phyloP scores from a whole-genome alignment of 2,329 filamentous ascomycete genomes.

The Epichloe brachyelytri region DNA sequence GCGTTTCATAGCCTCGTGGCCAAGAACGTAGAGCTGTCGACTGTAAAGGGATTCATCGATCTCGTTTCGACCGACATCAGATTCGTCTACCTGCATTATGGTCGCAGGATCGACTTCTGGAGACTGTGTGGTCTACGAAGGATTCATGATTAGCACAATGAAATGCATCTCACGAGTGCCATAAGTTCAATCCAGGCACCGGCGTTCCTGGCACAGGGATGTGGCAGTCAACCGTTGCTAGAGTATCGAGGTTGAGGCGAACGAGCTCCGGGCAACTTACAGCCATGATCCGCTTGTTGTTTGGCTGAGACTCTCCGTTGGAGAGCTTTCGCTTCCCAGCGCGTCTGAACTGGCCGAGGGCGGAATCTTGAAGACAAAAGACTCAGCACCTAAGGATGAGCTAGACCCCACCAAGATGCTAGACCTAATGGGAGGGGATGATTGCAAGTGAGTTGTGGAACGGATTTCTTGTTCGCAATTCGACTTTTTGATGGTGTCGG shows the following conservation, averaged over 20 bases:
- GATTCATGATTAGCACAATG: constrained; percentile 6
- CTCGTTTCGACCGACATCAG: constrained; percentile 40
- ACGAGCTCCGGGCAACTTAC: constrained; percentile 29
- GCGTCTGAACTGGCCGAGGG: constrained; percentile 27
- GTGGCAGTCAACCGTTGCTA: neutral
- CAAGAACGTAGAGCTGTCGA: constrained; percentile 58
- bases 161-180: neutral
- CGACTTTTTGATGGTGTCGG: neutral
- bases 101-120: constrained; percentile 50
- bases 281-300: constrained; percentile 48
- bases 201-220: neutral
- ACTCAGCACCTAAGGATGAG: constrained; percentile 23
- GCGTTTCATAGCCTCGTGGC: constrained; percentile 88
- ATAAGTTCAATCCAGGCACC: neutral
- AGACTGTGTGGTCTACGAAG: constrained; percentile 35
- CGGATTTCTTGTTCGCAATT: neutral
- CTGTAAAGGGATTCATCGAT: constrained; percentile 66
- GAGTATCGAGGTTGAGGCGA: neutral
- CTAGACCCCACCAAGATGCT: constrained; percentile 17
- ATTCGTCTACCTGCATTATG: constrained; percentile 52
- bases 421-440: neutral
- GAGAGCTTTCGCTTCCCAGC: constrained; percentile 57
- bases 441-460: neutral
- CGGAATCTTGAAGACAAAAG: constrained; percentile 22
- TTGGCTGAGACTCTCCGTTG: constrained; percentile 42